Base-by-base conservation (phyloP, 345 rosid genomes). In the Anastatica hierochuntica region DNA sequence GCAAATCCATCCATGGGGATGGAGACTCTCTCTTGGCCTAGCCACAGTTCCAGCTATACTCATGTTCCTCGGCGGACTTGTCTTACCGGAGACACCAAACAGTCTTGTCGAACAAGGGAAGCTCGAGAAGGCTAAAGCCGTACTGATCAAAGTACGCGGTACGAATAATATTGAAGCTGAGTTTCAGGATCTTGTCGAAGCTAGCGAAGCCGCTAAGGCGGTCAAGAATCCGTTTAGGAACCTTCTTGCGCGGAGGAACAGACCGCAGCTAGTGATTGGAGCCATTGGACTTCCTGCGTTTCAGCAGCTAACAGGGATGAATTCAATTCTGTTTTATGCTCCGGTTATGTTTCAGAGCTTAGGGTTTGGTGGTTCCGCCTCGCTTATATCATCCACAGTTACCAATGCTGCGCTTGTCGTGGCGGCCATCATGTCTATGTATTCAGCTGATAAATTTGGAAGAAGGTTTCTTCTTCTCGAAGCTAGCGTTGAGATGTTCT, bases 1-100 rank as follows among this genome's bases (percentile, higher is more conserved):
- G 0, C 68, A 79, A 62, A 65, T 90, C 53, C 98, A 90, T 67
- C 90, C 90, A 9, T 84, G 94, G 90, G 96, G 92, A 38, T 80
- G 89, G 95, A 77, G 97, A 51, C 61, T 83, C 23, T 85, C 95
- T 14, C 82, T 81, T 0, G 92, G 92, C 16, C 72, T 85, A 26
- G 89, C 95, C 2, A 56, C 72, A 0, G 70, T 85, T 6, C 92
- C 92, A 0, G 92, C 92, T 1, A 7, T n/a, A 21, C 69, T 81
- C 3, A 88, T 88, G 97, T 81, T 81, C 43, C 4, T 85, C 0
- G 95, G 97, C 0, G 92, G 92, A 16, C 31, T 79, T 17, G 67
- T 69, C 18, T 79, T 85, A 19, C 95, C 95, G 0, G 95, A 85
- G 63, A 85, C 95, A 3, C 95, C 95, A 0, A 85, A 85, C 74